phyloP scores from a whole-genome alignment of 192 early-diverging fungal genomes.

The Globomyces pollinis-pini region DNA sequence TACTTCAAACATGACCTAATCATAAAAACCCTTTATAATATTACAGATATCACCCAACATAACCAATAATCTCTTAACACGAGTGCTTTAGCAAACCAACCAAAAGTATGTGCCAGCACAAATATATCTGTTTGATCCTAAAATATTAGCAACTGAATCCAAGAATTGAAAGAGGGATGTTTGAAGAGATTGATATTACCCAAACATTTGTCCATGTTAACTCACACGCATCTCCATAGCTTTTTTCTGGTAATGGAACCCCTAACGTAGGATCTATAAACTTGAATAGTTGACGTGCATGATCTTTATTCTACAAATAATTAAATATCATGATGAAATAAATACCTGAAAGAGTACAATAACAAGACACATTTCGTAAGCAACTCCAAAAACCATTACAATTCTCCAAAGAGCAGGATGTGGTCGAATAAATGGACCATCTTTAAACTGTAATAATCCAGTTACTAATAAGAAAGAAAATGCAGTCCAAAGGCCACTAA shows the following conservation, averaged over 20 bases:
- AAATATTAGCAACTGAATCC: too few species aligned
- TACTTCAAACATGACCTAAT: conserved; percentile 93
- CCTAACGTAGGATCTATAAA: conserved; percentile 78
- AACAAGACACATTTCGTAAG: conserved; percentile 84
- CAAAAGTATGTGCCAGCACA: conserved; percentile 83
- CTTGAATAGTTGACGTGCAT: conserved; percentile 69
- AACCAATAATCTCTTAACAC: conserved; percentile 90
- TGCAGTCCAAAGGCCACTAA: conserved; percentile 18
- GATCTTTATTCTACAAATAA: conserved; percentile 64
- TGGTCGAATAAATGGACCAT: conserved; percentile 90
- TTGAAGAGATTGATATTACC: conserved; percentile 16
- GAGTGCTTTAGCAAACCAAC: conserved; percentile 91
- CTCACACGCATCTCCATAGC: conserved; percentile 84
- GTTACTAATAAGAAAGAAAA: conserved; percentile 62
- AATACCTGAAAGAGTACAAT: conserved; percentile 84
- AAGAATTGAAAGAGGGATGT: neutral
- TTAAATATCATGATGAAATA: neutral
- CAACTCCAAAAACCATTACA: conserved; percentile 73
- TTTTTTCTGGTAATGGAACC: conserved; percentile 76
- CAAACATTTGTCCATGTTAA: conserved; percentile 65
- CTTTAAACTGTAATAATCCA: conserved; percentile 82
- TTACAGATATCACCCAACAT: conserved; percentile 92
- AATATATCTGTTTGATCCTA: conserved; percentile 87
- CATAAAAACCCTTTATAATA: too few species aligned
- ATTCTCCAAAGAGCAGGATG: conserved; percentile 90